These are phyloP conservation scores for Calonectria hawksworthii DNA, from an alignment of 2,329 filamentous ascomycete species.

Conservation along the genomic window DNA sequence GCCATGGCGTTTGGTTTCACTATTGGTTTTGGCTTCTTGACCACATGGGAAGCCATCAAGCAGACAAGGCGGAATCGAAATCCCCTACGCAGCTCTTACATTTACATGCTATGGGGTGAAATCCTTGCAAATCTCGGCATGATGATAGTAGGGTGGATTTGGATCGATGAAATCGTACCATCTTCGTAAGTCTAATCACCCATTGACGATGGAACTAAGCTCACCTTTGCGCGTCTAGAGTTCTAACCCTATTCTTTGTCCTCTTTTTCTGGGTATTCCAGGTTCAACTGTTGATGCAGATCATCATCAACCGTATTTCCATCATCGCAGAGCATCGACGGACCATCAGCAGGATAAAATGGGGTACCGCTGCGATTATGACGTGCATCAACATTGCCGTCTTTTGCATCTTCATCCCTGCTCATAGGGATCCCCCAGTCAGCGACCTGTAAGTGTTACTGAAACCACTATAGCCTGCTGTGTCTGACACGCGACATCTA, in stretches of 20 bases:
- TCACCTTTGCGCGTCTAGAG: conserved; percentile 31
- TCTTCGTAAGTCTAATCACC: conserved; percentile 40
- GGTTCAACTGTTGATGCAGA: conserved; percentile 67
- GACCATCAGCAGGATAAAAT: conserved; percentile 59
- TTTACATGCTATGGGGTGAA: conserved; percentile 63
- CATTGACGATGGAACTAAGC: background rate
- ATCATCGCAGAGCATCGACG: conserved; percentile 60
- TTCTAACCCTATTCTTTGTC: conserved; percentile 53
- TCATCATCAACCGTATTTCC: conserved; percentile 67
- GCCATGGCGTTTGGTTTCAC: conserved; percentile 51
- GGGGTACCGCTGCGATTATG: conserved; percentile 59
- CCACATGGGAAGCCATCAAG: conserved; percentile 56
- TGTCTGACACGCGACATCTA: conserved; percentile 22
- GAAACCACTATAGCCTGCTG: too few relatives aligned
- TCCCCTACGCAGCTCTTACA: conserved; percentile 53
- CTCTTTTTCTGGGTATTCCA: conserved; percentile 59
- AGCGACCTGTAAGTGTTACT: conserved; percentile 48
- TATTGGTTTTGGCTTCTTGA: conserved; percentile 58
- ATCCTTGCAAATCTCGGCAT: conserved; percentile 56
- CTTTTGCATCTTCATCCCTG: conserved; percentile 67
- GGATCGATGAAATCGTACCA: conserved; percentile 52
- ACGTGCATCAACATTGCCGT: conserved; percentile 66
- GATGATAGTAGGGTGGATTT: conserved; percentile 56
- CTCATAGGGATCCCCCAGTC: conserved; percentile 56
- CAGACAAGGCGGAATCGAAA: conserved; percentile 56